These are phyloP conservation scores for Solanum corneliomulleri DNA, from an alignment of 257 asterid genomes.

Conservation along the genomic window DNA sequence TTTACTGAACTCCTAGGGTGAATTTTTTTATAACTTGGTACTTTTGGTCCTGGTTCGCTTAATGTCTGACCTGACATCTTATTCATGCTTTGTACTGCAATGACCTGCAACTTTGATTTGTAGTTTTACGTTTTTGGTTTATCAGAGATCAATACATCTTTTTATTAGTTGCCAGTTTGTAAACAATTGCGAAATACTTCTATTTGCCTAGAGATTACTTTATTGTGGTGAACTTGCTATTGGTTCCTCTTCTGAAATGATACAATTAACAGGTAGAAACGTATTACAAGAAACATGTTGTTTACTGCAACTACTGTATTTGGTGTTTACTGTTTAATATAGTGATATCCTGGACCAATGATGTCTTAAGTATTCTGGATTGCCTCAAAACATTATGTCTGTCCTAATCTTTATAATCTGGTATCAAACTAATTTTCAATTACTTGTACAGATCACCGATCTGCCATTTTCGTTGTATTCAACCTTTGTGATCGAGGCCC, in stretches of 20 bases:
- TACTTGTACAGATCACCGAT: constrained; percentile 66
- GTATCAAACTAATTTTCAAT: background rate
- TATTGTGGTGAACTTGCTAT: background rate
- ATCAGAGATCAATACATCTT: background rate
- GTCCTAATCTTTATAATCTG: background rate
- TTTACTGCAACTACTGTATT: background rate
- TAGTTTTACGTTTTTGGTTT: background rate
- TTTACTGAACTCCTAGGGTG: background rate
- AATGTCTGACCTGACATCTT: background rate
- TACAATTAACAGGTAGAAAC: background rate
- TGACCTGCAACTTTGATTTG: background rate
- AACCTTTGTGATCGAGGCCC: constrained; percentile 89
- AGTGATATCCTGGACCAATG: background rate
- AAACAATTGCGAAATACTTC: background rate
- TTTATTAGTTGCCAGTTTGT: background rate
- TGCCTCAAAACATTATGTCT: background rate
- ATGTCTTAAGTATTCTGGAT: background rate
- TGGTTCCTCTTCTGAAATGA: background rate
- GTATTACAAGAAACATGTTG: background rate
- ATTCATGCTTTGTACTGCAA: background rate
- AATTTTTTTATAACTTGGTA: background rate
- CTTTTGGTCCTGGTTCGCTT: background rate
- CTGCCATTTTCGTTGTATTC: constrained; percentile 91
- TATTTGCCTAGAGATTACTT: background rate
- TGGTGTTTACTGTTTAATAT: background rate